A percentile compares a stretch with the other conserved stretches of the same genome.
These are phyloP conservation scores for Silene coronaria DNA, from an alignment of 179 eudicot species.

Conservation along the genomic window DNA sequence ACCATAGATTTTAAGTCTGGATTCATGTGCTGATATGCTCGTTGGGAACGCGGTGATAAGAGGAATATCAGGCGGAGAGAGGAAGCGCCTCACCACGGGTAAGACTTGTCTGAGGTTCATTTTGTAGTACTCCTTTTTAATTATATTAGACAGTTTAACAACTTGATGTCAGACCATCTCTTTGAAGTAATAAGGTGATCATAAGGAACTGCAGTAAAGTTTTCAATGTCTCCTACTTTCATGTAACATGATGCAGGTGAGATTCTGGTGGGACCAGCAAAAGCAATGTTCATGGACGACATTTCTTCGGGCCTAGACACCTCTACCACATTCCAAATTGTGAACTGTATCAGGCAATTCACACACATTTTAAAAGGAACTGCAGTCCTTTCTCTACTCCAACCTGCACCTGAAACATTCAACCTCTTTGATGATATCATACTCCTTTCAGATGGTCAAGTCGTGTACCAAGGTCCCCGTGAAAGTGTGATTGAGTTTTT, in stretches of 20 bases:
- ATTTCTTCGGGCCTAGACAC: constrained; percentile 78
- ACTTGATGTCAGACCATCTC: too few species aligned
- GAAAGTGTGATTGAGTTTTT: constrained; percentile 64
- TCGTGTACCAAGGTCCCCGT: constrained; percentile 72
- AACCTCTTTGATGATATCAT: constrained; percentile 66
- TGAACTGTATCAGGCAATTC: constrained; percentile 56
- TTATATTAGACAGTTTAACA: too few species aligned
- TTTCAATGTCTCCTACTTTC: not conserved
- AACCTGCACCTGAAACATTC: constrained; percentile 73
- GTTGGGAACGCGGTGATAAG: constrained; percentile 63
- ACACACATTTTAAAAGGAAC: constrained; percentile 55
- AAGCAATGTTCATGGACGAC: constrained; percentile 71
- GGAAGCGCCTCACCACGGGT: constrained; percentile 64
- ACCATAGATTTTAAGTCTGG: constrained; percentile 53
- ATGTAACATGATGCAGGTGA: constrained; percentile 41
- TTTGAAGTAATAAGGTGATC: too few species aligned
- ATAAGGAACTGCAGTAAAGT: too few species aligned
- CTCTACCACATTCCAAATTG: constrained; percentile 65
- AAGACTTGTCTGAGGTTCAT: not conserved
- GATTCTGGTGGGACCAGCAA: constrained; percentile 73
- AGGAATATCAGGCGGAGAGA: constrained; percentile 69
- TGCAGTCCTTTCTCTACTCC: constrained; percentile 58
- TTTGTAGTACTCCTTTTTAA: not conserved
- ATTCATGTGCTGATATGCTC: constrained; percentile 63
- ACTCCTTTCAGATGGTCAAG: constrained; percentile 64